Conservation (phyloP, 2,329 filamentous ascomycete species). For the Fusarium piperis region DNA sequence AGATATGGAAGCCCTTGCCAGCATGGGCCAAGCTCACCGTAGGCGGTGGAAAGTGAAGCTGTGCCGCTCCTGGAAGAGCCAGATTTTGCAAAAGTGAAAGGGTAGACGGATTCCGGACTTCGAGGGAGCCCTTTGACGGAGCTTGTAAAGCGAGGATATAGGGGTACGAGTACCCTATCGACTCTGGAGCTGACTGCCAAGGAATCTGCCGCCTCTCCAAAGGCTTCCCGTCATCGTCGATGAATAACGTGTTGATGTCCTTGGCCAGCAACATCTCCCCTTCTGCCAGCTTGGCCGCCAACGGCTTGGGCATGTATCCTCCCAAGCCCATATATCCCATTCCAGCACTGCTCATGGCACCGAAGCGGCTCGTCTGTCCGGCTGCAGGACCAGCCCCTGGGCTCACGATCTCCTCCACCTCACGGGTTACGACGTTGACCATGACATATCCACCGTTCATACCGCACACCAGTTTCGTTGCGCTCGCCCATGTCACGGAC, state of each 20-base stretch:
- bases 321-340: conserved; percentile 98
- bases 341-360: conserved; percentile 81
- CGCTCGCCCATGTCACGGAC: conserved; percentile 89
- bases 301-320: conserved; percentile 88
- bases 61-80: conserved; percentile 79
- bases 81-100: conserved; percentile 90
- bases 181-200: conserved; percentile 88
- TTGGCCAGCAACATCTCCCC: conserved; percentile 94
- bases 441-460: conserved; percentile 92
- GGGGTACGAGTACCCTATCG: conserved; percentile 95
- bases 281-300: conserved; percentile 83
- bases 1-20: conserved; percentile 93
- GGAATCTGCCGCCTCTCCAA: conserved; percentile 89
- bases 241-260: conserved; percentile 94
- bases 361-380: conserved; percentile 77
- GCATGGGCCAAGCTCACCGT: conserved; percentile 95
- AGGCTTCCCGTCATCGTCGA: conserved; percentile 83
- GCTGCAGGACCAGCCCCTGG: conserved; percentile 74
- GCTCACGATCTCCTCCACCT: conserved; percentile 81
- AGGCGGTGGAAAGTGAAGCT: conserved; percentile 90
- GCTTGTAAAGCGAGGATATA: conserved; percentile 90
- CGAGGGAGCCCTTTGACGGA: conserved; percentile 82
- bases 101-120: conserved; percentile 93
- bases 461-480: conserved; percentile 86
- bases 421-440: conserved; percentile 81